Conservation (phyloP, 805 yeast genomes). For the Wickerhamiella hasegawae region DNA sequence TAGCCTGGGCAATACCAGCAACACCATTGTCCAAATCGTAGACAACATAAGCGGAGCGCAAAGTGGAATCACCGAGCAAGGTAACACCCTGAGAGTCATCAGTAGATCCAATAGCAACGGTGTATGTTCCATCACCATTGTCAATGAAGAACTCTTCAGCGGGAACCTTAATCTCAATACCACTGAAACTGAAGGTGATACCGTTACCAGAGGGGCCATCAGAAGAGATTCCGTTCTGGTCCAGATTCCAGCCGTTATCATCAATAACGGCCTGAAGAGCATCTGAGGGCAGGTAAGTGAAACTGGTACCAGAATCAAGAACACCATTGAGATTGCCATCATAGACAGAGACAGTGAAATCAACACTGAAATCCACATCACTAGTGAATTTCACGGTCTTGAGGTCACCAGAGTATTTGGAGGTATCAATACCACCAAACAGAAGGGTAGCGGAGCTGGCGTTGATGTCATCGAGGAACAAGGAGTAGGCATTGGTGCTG, state of each 20-base stretch:
- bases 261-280: constrained; percentile 5
- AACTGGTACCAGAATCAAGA: constrained; percentile 37
- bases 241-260: not conserved
- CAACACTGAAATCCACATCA: constrained; percentile 5
- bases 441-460: constrained; percentile 32
- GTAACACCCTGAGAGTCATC: constrained; percentile 5
- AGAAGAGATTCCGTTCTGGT: too few species aligned
- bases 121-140: not conserved
- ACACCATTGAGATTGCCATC: constrained; percentile 7
- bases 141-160: not conserved
- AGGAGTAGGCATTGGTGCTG: constrained; percentile 26
- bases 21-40: constrained; percentile 42
- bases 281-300: constrained; percentile 27
- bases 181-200: not conserved
- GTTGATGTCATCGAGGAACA: constrained; percentile 28
- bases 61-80: constrained; percentile 41
- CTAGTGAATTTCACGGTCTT: constrained; percentile 7
- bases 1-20: constrained; percentile 40
- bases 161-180: not conserved
- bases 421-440: constrained; percentile 57
- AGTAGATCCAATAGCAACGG: not conserved
- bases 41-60: constrained; percentile 48
- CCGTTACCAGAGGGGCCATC: not conserved
- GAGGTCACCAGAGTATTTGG: constrained; percentile 38
- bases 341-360: constrained; percentile 2